Percentiles rank a stretch among this genome's conserved stretches.
Evolutionary conservation across 305 asterid species (phyloP).

Genomic region (Rubia balearica): DNA sequence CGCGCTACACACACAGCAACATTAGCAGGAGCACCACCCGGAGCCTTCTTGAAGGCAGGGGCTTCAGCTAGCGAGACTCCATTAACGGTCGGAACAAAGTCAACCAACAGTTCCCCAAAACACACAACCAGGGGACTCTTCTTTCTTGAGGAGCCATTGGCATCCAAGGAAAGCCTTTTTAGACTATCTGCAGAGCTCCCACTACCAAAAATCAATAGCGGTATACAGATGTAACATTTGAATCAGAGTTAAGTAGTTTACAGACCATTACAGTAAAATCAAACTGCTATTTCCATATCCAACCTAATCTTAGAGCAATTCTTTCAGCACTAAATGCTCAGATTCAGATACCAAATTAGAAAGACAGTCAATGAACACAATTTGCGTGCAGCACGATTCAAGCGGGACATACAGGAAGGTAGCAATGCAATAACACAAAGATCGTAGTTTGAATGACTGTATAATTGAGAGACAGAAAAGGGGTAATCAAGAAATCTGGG

Average conservation of each 20-base stretch:
- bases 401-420: neutral
- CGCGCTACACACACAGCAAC: slow-evolving; percentile 82
- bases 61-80: slow-evolving; percentile 94
- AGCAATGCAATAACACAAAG: neutral
- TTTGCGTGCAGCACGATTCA: neutral
- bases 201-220: slow-evolving; percentile 4
- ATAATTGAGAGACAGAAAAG: neutral
- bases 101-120: slow-evolving; percentile 90
- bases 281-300: neutral
- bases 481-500: slow-evolving; percentile 11
- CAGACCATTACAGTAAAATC: slow-evolving; percentile 1
- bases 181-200: slow-evolving; percentile 39
- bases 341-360: neutral
- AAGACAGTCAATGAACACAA: neutral
- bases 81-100: slow-evolving; percentile 72
- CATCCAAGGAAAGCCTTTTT: slow-evolving; percentile 37
- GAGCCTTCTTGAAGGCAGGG: slow-evolving; percentile 73
- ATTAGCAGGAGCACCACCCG: slow-evolving; percentile 99
- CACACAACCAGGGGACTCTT: slow-evolving; percentile 52
- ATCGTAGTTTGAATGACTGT: neutral
- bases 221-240: slow-evolving; percentile 6
- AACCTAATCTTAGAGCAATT: neutral
- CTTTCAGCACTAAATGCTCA: neutral
- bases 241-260: neutral
- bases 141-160: slow-evolving; percentile 28